phyloP scores from a whole-genome alignment of 768 basidiomycete species.

The Lactarius vividus region DNA sequence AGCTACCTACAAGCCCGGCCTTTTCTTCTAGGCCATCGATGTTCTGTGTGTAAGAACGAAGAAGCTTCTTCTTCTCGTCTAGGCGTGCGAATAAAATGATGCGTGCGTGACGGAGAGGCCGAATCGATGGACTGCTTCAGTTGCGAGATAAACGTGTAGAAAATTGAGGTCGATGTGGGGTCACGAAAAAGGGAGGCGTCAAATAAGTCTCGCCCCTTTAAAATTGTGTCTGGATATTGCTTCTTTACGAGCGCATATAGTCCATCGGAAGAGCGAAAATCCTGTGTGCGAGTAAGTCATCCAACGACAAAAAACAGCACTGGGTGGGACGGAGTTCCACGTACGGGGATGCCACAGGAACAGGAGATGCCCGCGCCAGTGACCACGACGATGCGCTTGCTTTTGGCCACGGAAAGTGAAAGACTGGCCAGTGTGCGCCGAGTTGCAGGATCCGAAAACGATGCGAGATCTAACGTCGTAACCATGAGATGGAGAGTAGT shows the following conservation, averaged over 20 bases:
- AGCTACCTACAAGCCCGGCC: slow-evolving; percentile 69
- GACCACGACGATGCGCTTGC: slow-evolving; percentile 84
- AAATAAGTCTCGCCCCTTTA: slow-evolving; percentile 94
- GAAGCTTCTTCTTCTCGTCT: slow-evolving; percentile 76
- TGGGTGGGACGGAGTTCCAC: slow-evolving; percentile 33
- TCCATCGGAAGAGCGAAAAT: slow-evolving; percentile 94
- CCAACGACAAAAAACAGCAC: slow-evolving; percentile 1
- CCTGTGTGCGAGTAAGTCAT: slow-evolving; percentile 46
- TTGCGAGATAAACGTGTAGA: slow-evolving; percentile 93
- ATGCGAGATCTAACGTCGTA: slow-evolving; percentile 54
- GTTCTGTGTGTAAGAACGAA: slow-evolving; percentile 96
- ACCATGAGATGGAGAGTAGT: slow-evolving; percentile 39
- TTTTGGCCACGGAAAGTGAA: slow-evolving; percentile 75
- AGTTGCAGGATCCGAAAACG: slow-evolving; percentile 46
- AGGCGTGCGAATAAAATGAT: slow-evolving; percentile 84
- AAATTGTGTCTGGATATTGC: slow-evolving; percentile 73
- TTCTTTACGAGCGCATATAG: slow-evolving; percentile 89
- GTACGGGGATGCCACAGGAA: slow-evolving; percentile 92
- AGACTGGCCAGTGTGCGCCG: slow-evolving; percentile 64
- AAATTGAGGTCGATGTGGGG: slow-evolving; percentile 78
- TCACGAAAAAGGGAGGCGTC: slow-evolving; percentile 90
- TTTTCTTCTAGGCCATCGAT: slow-evolving; percentile 92
- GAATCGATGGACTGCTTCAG: slow-evolving; percentile 79
- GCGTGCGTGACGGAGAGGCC: slow-evolving; percentile 82
- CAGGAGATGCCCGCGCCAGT: slow-evolving; percentile 97